phyloP scores from a whole-genome alignment of 2,329 filamentous ascomycete species.

The Pseudogymnoascus sp. region DNA sequence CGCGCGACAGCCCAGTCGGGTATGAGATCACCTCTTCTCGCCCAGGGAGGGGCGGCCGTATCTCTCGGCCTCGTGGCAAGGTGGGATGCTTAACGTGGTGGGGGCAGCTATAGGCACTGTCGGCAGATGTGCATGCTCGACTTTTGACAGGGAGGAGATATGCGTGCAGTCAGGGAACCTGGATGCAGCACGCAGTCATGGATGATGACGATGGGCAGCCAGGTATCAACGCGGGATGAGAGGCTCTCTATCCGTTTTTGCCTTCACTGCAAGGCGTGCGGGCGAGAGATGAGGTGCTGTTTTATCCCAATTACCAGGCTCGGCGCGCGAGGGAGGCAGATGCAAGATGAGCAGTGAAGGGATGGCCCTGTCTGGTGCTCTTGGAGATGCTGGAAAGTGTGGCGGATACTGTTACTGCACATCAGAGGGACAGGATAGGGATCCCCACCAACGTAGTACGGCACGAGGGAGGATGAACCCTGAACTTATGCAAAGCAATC shows the following conservation, averaged over 20 bases:
- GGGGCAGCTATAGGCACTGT: constrained; percentile 5
- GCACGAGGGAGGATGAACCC: constrained; percentile 3
- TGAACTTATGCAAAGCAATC: background rate
- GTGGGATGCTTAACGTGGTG: constrained; percentile 5
- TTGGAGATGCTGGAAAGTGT: background rate
- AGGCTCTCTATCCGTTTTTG: background rate
- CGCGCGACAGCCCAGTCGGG: constrained; percentile 5
- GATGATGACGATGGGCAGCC: background rate
- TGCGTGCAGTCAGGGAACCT: background rate
- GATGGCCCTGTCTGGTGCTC: background rate
- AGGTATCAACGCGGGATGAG: background rate
- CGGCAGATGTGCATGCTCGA: constrained; percentile 2
- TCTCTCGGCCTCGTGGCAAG: constrained; percentile 7
- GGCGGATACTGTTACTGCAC: background rate
- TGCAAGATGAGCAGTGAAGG: background rate
- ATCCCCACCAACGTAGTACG: background rate
- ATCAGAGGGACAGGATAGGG: background rate
- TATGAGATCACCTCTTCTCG: constrained; percentile 3
- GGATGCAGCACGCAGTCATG: background rate
- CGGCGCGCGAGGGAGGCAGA: background rate
- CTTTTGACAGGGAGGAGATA: constrained; percentile 1
- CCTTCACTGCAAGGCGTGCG: background rate
- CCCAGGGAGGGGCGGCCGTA: constrained; percentile 1
- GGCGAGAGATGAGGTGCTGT: background rate
- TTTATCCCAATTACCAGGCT: constrained; percentile 2